phyloP scores from a whole-genome alignment of 495 filamentous ascomycete genomes.

The Penicillium angulare region DNA sequence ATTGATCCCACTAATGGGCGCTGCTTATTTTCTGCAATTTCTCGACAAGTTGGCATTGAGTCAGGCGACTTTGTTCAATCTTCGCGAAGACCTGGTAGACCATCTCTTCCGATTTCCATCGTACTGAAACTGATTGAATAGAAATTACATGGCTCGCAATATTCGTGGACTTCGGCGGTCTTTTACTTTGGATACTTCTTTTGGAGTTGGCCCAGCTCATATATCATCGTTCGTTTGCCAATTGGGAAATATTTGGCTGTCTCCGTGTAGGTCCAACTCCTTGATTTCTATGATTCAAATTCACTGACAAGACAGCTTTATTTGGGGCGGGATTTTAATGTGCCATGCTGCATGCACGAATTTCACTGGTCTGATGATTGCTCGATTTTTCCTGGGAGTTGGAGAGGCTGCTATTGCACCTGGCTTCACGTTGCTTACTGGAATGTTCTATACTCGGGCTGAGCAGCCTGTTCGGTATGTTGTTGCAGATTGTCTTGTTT shows the following conservation, averaged over 20 bases:
- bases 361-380: conserved; percentile 48
- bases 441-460: conserved; percentile 49
- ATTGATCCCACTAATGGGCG: conserved; percentile 49
- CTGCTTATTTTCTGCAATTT: conserved; percentile 50
- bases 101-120: background rate
- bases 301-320: conserved; percentile 25
- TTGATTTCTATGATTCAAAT: background rate
- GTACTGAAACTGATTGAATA: conserved; percentile 2
- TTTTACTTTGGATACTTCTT: conserved; percentile 54
- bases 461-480: conserved; percentile 52
- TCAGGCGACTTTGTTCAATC: conserved; percentile 51
- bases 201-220: conserved; percentile 52
- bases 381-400: conserved; percentile 55
- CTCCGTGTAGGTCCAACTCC: conserved; percentile 24
- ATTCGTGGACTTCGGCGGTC: conserved; percentile 47
- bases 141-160: conserved; percentile 41
- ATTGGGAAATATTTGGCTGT: conserved; percentile 50
- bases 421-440: conserved; percentile 39
- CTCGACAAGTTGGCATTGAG: conserved; percentile 59
- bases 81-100: conserved; percentile 37
- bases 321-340: conserved; percentile 37
- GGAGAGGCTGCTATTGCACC: conserved; percentile 51
- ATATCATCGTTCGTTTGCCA: conserved; percentile 55
- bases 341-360: conserved; percentile 48
- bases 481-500: background rate